Base-by-base conservation (phyloP, 2,329 filamentous ascomycete species). In the Fusarium xyrophilum region DNA sequence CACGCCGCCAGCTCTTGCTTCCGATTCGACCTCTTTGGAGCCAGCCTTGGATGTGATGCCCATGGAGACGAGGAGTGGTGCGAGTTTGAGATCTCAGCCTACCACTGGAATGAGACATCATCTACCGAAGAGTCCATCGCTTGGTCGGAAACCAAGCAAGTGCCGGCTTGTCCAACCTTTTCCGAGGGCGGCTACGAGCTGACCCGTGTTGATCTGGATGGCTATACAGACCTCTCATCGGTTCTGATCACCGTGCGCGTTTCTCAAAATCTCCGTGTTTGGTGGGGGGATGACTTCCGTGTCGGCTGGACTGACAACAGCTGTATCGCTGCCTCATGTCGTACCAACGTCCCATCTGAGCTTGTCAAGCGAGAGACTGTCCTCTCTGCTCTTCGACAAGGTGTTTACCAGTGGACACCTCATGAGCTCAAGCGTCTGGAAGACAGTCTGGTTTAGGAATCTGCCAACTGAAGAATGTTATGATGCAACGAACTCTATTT, bases 241-340 rank as follows among this genome's bases (percentile, higher is more conserved):
- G 69, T 82, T 6, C 56, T 81, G 56, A 76, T 82, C 40, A 78
- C 73, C 6, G 67, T 80, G 19, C 79, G 74, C 23, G 79, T 82
- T 40, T 78, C 78, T 38, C 66, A 76, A 27, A 73, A 81, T 30
- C 69, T 79, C 28, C 76, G 79, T 56, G 73, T 78, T 32, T 82
- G 80, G 80, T 82, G 80, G 80, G 78, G 74, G 28, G 80, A 82
- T 54, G 79, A 82, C 59, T 74, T 82, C 60, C 74, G 73, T 23
- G 70, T 81, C 43, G 79, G 79, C 46, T 82, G 80, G 80, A 79
- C 71, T 21, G 79, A 82, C 67, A 82, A 81, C 60, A 78, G 73
- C 46, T 82, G 80, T 60, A 74, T 78, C 27, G 79, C 80, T 43
- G 75, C 77, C 10, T 67, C 66, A 42, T 82, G 80, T 51, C 80